These are phyloP conservation scores for Capsella rubella DNA, from an alignment of 441 rosid genomes.

Conservation along the genomic window DNA sequence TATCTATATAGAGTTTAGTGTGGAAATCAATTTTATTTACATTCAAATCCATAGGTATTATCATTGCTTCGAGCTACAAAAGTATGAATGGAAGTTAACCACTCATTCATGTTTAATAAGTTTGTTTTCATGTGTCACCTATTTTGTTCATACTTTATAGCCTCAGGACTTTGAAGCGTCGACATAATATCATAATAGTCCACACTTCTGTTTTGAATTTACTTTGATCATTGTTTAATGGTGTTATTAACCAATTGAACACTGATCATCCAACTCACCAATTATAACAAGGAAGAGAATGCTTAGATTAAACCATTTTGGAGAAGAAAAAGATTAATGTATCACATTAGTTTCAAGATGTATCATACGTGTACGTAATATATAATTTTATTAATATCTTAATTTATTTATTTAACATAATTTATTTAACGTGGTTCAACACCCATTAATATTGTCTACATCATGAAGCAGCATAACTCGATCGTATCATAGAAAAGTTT, in stretches of 20 bases:
- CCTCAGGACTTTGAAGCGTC: background rate
- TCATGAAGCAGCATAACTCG: too few relatives aligned
- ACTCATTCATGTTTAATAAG: background rate
- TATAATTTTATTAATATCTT: too few relatives aligned
- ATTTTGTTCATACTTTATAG: background rate
- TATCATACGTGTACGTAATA: too few relatives aligned
- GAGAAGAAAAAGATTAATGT: too few relatives aligned
- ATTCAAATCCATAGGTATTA: too few relatives aligned
- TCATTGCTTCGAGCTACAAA: too few relatives aligned
- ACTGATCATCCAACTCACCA: background rate
- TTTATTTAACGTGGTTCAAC: too few relatives aligned
- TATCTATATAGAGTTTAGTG: too few relatives aligned
- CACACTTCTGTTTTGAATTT: background rate
- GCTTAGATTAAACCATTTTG: background rate
- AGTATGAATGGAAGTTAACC: background rate
- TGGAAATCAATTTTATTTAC: background rate
- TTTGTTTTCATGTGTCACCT: background rate
- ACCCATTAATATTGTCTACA: too few relatives aligned
- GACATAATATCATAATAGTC: background rate
- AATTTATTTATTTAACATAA: too few relatives aligned
- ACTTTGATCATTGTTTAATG: background rate
- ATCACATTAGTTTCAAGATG: too few relatives aligned
- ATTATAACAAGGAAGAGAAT: background rate
- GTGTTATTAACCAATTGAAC: background rate
- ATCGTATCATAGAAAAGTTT: too few relatives aligned